Base-by-base conservation (phyloP, 345 rosid genomes). In the Corchorus olitorius region DNA sequence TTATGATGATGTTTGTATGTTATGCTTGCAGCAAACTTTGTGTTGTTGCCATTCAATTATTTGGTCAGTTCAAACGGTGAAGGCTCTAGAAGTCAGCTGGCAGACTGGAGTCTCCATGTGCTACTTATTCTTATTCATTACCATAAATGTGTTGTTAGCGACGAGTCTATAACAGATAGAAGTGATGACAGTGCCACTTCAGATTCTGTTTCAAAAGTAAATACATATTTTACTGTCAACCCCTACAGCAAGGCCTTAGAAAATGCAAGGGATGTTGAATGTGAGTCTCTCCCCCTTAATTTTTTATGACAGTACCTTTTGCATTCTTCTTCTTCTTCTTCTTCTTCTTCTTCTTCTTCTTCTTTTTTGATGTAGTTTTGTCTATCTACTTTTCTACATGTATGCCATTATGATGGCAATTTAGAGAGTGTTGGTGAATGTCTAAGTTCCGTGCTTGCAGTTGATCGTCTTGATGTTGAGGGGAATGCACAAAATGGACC, bases 181-280 rank as follows among this genome's bases (percentile, higher is more conserved):
- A 91, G 92, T 37, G 83, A 89, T 78, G 91, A 90, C 70, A 86
- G 81, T 86, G 86, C 89, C 48, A 68, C 85, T 54, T 84, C 94
- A 22, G 92, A 88, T 72, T 82, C 92, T 75, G 84, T 87, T 76
- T 86, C 93, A 58, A 87, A 90, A 85, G 83, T 67, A 62, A 82
- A 80, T 75, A 73, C 75, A 15, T 80, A 79, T 76, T 86, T 93
- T 74, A 81, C 89, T n/a, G 92, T 87, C 70, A 94, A 91, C 79
- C 94, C 92, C 78, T 94, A 85, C 82, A 84, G 91, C 94, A 90
- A 87, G 85, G 96, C 96, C 72, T 84, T 97, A 71, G 90, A 87
- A 87, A 92, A 89, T 86, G 90, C 94, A 59, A 89, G 88, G 86
- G 99, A 97, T 80, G 81, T 92, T 63, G 98, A 97, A 81, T 85